A percentile compares a stretch with the other conserved stretches of the same genome.
Evolutionary conservation across 345 rosid species (phyloP).

Genomic region (Clausena lansium): DNA sequence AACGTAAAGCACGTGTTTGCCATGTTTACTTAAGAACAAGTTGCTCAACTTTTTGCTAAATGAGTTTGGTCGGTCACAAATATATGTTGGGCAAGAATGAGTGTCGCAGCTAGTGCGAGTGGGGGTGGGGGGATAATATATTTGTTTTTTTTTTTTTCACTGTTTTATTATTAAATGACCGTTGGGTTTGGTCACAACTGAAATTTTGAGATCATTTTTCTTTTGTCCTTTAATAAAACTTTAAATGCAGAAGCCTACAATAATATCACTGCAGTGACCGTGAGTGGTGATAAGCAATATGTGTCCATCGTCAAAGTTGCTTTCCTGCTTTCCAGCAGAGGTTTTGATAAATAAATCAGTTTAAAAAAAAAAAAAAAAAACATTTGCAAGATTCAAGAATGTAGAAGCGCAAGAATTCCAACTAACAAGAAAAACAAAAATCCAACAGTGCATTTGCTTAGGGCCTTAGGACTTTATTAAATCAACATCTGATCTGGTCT

Average conservation of each 20-base stretch:
- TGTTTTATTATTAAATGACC: too few species aligned
- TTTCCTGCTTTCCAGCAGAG: not conserved
- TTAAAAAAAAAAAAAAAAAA: too few species aligned
- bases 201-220: too few species aligned
- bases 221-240: too few species aligned
- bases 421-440: conserved; percentile 5
- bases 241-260: not conserved
- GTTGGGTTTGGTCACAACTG: too few species aligned
- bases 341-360: not conserved
- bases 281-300: not conserved
- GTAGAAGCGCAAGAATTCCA: not conserved
- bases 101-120: too few species aligned
- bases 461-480: not conserved
- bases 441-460: conserved; percentile 4
- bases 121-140: too few species aligned
- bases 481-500: not conserved
- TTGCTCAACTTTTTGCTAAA: not conserved
- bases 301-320: not conserved
- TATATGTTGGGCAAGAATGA: too few species aligned
- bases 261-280: not conserved
- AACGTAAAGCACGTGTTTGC: not conserved
- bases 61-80: not conserved
- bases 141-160: too few species aligned
- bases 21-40: not conserved
- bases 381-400: not conserved